Evolutionary conservation across 78 protist species (phyloP), one percentile per base, ranked within the genome.

Genomic region (Protostelium mycophagum): DNA sequence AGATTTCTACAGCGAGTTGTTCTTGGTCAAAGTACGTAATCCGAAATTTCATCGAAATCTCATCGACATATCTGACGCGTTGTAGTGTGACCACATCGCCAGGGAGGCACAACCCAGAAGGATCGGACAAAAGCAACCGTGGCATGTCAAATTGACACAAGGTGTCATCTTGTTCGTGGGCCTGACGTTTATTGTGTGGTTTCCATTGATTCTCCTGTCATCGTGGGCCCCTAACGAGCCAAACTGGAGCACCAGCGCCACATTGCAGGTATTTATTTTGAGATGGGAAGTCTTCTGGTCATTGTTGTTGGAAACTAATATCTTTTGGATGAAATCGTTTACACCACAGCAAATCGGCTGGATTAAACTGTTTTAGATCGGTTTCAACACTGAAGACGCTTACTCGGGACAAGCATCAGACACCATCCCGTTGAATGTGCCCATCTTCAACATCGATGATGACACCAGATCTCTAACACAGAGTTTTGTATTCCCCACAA

Each of bases 141-240:
- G 86, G 29, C 85, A 83, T 35, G 93, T 87, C 34, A 95, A 95
- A 85, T 63, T 85, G 16, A 35, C 39, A 9, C 85, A 88, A 10
- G 98, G 98, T 39, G 88, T 84, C 5, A 37, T 86, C 28, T n/a
- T 94, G 35, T 63, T 94, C 86, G 31, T 90, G 37, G 93, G 88
- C 16, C 73, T 97, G 0, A 86, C 93, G 23, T 0, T 96, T 28
- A 35, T 97, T 9, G 28, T 97, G 0, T 94, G 90, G 90, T 91
- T 95, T 83, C 98, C 97, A n/a, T 89, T 96, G 25, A 37, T 95
- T 31, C 87, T 93, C 63, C 39, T 92, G 9, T 51, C 87, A 0
- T 91, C 94, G 37, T 51, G 73, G 73, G 73, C 73, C 16, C 73
- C 73, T 16, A 51, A 51, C 73, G 16, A 5, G 5, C 73, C 73